Base-by-base conservation (phyloP, 2,329 filamentous ascomycete species). In the Pseudopyrenochaeta lycopersici region DNA sequence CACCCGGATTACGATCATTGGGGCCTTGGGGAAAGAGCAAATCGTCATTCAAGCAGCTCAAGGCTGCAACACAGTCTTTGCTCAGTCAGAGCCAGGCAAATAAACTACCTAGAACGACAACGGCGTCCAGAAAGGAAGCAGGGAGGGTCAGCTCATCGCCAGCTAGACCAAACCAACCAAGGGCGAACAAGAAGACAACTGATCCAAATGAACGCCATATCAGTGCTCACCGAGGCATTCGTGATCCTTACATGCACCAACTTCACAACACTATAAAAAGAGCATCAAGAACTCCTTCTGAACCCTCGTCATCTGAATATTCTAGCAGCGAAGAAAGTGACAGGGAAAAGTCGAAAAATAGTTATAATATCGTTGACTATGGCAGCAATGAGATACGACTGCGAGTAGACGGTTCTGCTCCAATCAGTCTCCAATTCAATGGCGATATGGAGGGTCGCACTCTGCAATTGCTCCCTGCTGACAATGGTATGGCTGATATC, bases 361-460 rank as follows among this genome's bases (percentile, higher is more conserved):
- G 56, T 38, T 61, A 53, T 4, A 68, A 63, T 12, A 59, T 58
- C 7, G 52, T 64, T n/a, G n/a, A n/a, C 46, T 47, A 40, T 33
- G 55, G 41, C 14, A 66, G 65, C 18, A 68, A 67, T n/a, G 71
- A 72, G 38, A 70, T 75, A 32, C 69, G 68, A 18, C 62, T 75
- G n/a, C 62, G 63, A 14, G 60, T 75, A 12, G 67, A 68, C 41
- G 62, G 62, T 12, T 63, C 66, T 21, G 62, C 63, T 11, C 63
- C 64, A 21, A 52, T 71, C 15, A 68, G 58, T 23, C 62, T 75
- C 18, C 65, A 66, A 21, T 64, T 75, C 44, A 67, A 64, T 30
- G 72, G 72, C 15, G 69, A 73, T 20, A 73, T 72, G 66, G 70
- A 73, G 40, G 72, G 70, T 7, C 71, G 72, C 35, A 70, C 61